Evolutionary conservation across 257 asterid species (phyloP), one percentile per base, ranked within the genome.

Genomic region (Solanum medicagineum): DNA sequence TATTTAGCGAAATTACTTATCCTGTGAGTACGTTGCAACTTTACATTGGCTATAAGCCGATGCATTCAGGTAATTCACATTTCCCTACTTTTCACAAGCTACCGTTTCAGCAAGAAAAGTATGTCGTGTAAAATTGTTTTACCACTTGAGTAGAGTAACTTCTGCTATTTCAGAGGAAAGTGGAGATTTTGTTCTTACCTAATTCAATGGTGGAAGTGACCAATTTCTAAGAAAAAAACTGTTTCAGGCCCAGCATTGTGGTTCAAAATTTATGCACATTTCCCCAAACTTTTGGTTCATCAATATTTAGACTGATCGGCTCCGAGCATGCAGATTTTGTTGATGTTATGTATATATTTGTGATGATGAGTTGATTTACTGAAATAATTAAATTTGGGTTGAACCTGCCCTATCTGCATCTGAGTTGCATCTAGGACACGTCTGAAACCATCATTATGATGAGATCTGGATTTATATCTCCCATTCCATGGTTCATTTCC

Each of bases 401-500:
- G 44, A 24, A 51, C 63, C 59, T 47, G n/a, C 81, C 56, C 14
- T 47, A 47, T 49, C 62, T 51, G 62, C 45, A 77, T 77, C 44
- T 51, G 82, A 75, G 81, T 51, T 51, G 62, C 83, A 29, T 77
- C 65, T 63, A 24, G 16, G 65, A 77, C 3, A 24, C 0, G 16
- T 16, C 65, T 10, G 40, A 45, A 53, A 16, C 49, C 65, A 53
- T 77, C 83, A 24, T 51, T 49, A 1, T 77, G 83, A 77, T 26
- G 10, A 26, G 65, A 77, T 77, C 45, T 51, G 83, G 10, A 51
- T 77, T 24, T 53, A 77, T 53, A 51, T 53, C 83, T 77, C 47
- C 81, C 83, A 26, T 77, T 53, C 51, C 65, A 22, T 80, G 84
- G 65, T 51, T 47, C 81, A 49, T 89, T 84, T 88, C 84, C 83